Evolutionary conservation across 495 filamentous ascomycete genomes (phyloP).

Genomic region (Lophiostoma macrostomum): DNA sequence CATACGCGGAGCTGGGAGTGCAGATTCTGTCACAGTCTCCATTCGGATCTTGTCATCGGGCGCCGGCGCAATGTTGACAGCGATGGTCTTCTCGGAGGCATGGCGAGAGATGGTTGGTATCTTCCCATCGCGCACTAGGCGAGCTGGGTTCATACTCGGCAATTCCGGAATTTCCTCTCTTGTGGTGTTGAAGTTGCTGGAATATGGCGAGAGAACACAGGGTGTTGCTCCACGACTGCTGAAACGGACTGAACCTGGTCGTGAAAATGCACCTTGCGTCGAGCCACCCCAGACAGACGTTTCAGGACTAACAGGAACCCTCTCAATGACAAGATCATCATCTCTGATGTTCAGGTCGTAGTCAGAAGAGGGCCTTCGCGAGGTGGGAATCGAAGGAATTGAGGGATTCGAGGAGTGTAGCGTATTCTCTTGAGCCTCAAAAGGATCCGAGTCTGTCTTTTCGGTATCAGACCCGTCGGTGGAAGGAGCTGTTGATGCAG

Average conservation of each 20-base stretch:
- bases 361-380: neutral
- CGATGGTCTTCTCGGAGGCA: conserved; percentile 18
- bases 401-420: neutral
- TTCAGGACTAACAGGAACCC: neutral
- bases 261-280: conserved; percentile 3
- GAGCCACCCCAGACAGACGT: conserved; percentile 15
- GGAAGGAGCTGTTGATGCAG: no score
- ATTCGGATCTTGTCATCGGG: conserved; percentile 24
- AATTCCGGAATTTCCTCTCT: neutral
- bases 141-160: neutral
- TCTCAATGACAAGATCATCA: conserved; percentile 21
- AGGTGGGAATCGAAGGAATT: neutral
- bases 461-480: no score
- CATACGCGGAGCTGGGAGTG: conserved; percentile 26
- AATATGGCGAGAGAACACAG: conserved; percentile 7
- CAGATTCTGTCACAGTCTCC: conserved; percentile 28
- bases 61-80: neutral
- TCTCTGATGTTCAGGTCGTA: neutral
- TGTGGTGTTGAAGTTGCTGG: conserved; percentile 13
- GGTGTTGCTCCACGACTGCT: conserved; percentile 22
- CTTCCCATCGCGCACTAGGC: neutral
- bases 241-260: conserved; percentile 9
- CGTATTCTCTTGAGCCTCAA: neutral
- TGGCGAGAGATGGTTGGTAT: neutral
- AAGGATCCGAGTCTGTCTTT: neutral